These are phyloP conservation scores for Globomyces sp. DNA, from an alignment of 371 early-diverging fungal species.

Conservation along the genomic window DNA sequence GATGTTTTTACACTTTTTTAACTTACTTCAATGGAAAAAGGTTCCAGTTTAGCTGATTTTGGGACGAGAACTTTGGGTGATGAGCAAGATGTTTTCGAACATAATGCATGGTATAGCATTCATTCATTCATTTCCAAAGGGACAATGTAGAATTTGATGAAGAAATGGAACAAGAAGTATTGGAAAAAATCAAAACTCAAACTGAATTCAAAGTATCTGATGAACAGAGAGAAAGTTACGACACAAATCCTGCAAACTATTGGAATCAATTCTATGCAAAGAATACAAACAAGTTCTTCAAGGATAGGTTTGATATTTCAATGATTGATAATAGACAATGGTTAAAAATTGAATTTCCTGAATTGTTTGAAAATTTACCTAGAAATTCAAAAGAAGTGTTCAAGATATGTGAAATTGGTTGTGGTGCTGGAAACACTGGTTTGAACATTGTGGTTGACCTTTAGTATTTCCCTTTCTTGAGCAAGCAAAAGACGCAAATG, in stretches of 20 bases:
- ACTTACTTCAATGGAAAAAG: too few species aligned
- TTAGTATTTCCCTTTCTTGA: slow-evolving; percentile 56
- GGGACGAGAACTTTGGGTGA: slow-evolving; percentile 26
- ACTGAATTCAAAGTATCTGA: slow-evolving; percentile 27
- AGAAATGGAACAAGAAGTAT: slow-evolving; percentile 63
- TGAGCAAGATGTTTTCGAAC: slow-evolving; percentile 64
- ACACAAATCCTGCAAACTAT: slow-evolving; percentile 49
- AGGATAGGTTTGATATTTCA: slow-evolving; percentile 28
- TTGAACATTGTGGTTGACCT: too few species aligned
- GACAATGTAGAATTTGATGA: slow-evolving; percentile 81
- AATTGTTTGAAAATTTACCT: slow-evolving; percentile 49
- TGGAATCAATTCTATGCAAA: slow-evolving; percentile 67
- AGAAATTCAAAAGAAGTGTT: background rate
- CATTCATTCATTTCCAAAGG: slow-evolving; percentile 32
- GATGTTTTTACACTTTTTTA: too few species aligned
- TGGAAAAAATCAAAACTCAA: slow-evolving; percentile 39
- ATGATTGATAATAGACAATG: slow-evolving; percentile 19
- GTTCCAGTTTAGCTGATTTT: background rate
- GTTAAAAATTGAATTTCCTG: slow-evolving; percentile 72
- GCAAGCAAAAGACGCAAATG: slow-evolving; percentile 38
- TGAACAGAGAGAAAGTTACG: slow-evolving; percentile 25
- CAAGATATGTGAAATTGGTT: slow-evolving; percentile 66
- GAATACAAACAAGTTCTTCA: slow-evolving; percentile 65
- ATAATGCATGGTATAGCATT: slow-evolving; percentile 71
- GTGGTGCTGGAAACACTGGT: slow-evolving; percentile 62